Percentiles rank a stretch among this genome's conserved stretches.
phyloP scores from a whole-genome alignment of 176 grass and related monocot species.

The Chloris gayana region DNA sequence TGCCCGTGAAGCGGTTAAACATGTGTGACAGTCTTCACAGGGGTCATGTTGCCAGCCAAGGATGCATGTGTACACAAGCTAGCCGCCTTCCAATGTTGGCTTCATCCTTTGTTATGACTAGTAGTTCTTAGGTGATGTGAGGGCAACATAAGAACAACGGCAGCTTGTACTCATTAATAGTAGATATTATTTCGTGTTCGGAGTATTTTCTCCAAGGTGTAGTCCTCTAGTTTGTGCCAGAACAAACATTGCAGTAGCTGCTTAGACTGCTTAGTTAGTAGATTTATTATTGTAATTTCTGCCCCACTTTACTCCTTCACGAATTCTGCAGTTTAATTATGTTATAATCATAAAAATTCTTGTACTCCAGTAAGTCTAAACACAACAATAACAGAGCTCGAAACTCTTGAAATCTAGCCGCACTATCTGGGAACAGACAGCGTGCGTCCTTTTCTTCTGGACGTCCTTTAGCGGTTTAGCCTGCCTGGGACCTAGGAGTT shows the following conservation, averaged over 20 bases:
- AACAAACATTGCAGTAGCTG: neutral
- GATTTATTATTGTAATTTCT: neutral
- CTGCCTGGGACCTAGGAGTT: neutral
- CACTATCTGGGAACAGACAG: neutral
- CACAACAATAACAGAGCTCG: too few relatives aligned
- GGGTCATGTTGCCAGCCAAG: neutral
- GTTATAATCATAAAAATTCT: too few relatives aligned
- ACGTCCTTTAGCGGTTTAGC: too few relatives aligned
- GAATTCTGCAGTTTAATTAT: too few relatives aligned
- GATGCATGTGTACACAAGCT: neutral
- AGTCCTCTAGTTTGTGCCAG: neutral
- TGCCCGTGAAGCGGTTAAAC: slow-evolving; percentile 63
- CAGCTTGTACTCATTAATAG: slow-evolving; percentile 13
- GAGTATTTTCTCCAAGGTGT: slow-evolving; percentile 12
- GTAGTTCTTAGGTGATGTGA: slow-evolving; percentile 35
- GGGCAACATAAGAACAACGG: neutral
- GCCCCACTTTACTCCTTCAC: too few relatives aligned
- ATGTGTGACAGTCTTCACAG: neutral
- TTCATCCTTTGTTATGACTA: slow-evolving; percentile 6
- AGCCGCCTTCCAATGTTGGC: slow-evolving; percentile 2
- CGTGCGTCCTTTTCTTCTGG: too few relatives aligned
- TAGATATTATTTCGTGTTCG: slow-evolving; percentile 21
- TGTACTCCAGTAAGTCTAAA: too few relatives aligned
- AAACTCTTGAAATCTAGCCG: neutral
- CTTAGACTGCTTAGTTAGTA: neutral